Evolutionary conservation across 1,139 yeast genomes (phyloP), one percentile per base, ranked within the genome.

Genomic region (Geotrichum australiense): DNA sequence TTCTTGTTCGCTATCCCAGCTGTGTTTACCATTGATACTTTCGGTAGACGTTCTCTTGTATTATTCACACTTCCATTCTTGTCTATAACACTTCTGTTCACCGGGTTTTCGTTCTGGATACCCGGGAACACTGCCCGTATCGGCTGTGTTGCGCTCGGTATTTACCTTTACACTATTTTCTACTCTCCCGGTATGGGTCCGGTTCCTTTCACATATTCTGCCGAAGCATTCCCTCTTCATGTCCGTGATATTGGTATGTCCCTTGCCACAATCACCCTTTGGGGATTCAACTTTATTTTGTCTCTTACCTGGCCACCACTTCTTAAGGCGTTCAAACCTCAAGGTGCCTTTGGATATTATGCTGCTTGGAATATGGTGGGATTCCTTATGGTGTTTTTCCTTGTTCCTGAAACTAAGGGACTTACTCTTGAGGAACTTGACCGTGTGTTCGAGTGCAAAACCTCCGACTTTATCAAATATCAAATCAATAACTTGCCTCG

Each of bases 181-280:
- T 85, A 85, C 63, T 82, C 93, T 0, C 78, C 84, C 2, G 91
- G 94, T 48, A 86, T 82, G 65, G 95, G 95, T 35, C 94, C 94
- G 11, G 94, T 85, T 39, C 94, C 95, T 5, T 85, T 85, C 67
- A 82, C 93, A 1, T 83, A 84, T 58, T 80, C 93, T 24, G 94
- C 94, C 14, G 94, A 85, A 62, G 84, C 83, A 49, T 85, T 84
- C 70, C 89, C 93, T 43, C 70, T 85, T 52, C 83, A 83, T 55
- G 79, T 84, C 48, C 78, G 95, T 64, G 93, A 86, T 55, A 66
- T 84, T 41, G 94, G 94, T 45, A 83, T 87, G 80, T 79, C 91
- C 3, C 69, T 79, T 52, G 94, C 94, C 15, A 81, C 91, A 23
- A 83, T 89, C 20, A 80, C 87, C 14, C 72, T 86, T 60, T 85